Evolutionary conservation across 345 rosid genomes (phyloP), one percentile per base, ranked within the genome.

Genomic region (Eucalyptus curtisii): DNA sequence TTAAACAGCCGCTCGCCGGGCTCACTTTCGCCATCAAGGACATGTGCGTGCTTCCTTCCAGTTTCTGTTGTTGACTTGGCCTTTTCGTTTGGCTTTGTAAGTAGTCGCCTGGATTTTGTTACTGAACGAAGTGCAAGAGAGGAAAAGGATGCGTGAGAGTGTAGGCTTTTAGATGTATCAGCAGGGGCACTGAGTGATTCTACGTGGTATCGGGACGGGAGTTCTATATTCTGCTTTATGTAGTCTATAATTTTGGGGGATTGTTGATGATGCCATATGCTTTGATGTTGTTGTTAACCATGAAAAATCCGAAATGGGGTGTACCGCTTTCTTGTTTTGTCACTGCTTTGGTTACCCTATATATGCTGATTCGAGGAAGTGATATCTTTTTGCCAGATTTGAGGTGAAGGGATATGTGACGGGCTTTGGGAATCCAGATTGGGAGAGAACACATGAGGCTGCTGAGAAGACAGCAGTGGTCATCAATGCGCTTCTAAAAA

Each of bases 351-450:
- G 84, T 76, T 40, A 44, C 47, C 84, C 30, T 25, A 40, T 20
- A 3, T 44, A 17, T 86, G 5, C 68, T 86, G 87, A 59, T 64
- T 11, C 8, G 11, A 52, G 49, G 66, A 85, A 88, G 64, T 88
- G 44, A 45, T 48, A 44, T 89, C 48, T 55, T 27, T 86, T 14
- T 90, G 86, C 87, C 95, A 97, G 99, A 91, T 96, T 97, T 87
- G 99, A 97, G 88, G 93, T 96, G 90, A 91, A 96, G 93, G 98
- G 92, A 68, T 91, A 94, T 59, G 92, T 96, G 84, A 94, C 99
- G 30, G 98, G 99, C 14, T 97, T 94, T 91, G 99, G 99, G 90
- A 93, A 92, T 94, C 96, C 95, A 13, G 96, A 93, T 31, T 97
- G 99, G 99, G 90, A 88, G 90, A 93, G 92, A 86, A 93, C 97